A percentile compares a stretch with the other conserved stretches of the same genome.
phyloP scores from a whole-genome alignment of 257 asterid genomes.

The Petunia secreta region DNA sequence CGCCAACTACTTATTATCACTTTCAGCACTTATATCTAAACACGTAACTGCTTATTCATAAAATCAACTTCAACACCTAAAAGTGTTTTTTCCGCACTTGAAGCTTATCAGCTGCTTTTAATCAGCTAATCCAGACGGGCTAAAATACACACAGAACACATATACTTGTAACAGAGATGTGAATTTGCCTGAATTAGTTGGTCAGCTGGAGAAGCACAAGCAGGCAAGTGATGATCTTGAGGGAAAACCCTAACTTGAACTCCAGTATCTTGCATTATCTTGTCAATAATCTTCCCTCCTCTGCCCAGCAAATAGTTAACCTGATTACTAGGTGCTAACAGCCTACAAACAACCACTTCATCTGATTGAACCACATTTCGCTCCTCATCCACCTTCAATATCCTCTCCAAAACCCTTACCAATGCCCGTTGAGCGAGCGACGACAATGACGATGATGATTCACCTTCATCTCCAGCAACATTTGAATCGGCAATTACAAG shows the following conservation, averaged over 20 bases:
- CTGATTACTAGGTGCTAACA: slow-evolving; percentile 31
- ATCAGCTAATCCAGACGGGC: too few relatives aligned
- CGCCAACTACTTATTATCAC: too few relatives aligned
- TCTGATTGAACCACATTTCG: slow-evolving; percentile 22
- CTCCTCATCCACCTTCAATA: slow-evolving; percentile 30
- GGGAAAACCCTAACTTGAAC: slow-evolving; percentile 33
- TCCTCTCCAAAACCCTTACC: slow-evolving; percentile 32
- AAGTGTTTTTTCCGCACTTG: too few relatives aligned
- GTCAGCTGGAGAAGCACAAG: slow-evolving; percentile 30
- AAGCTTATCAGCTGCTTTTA: too few relatives aligned
- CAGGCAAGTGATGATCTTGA: slow-evolving; percentile 32
- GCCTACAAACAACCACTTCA: slow-evolving; percentile 31
- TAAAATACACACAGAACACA: too few relatives aligned
- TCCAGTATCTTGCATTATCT: slow-evolving; percentile 28
- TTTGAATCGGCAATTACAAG: slow-evolving; percentile 27
- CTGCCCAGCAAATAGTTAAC: slow-evolving; percentile 28
- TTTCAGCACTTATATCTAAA: too few relatives aligned
- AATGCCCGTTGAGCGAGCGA: slow-evolving; percentile 31
- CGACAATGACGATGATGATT: too few relatives aligned
- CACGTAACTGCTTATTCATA: too few relatives aligned
- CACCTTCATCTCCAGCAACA: too few relatives aligned
- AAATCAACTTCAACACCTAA: too few relatives aligned
- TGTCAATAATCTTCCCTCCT: slow-evolving; percentile 34
- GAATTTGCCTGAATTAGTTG: slow-evolving; percentile 31
- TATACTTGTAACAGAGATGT: too few relatives aligned